Conservation (phyloP, 176 grass and related monocot species). For the Cenchrus fungigraminus region DNA sequence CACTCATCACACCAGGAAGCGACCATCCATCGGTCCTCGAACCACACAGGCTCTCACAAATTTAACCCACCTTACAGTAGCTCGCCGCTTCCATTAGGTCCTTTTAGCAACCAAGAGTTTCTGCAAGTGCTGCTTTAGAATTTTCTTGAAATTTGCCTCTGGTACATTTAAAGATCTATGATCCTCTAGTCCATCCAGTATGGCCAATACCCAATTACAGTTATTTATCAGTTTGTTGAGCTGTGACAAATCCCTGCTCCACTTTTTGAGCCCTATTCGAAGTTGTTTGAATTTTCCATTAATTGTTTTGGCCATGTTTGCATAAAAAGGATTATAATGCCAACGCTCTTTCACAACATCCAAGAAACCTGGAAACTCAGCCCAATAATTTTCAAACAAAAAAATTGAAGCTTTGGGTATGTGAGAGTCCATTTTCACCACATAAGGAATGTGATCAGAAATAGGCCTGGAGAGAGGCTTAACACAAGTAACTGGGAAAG, state of each 20-base stretch:
- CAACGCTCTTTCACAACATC: not conserved
- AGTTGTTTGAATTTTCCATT: not conserved
- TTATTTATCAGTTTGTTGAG: not conserved
- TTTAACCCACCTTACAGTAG: not conserved
- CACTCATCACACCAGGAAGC: too few relatives aligned
- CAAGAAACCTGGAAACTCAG: not conserved
- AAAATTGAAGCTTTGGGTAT: not conserved
- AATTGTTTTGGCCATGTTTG: not conserved
- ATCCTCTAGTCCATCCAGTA: not conserved
- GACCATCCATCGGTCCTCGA: too few relatives aligned
- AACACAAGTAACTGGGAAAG: too few relatives aligned
- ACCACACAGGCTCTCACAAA: too few relatives aligned
- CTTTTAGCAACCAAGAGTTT: not conserved
- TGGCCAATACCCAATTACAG: rapidly evolving
- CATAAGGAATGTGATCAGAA: not conserved
- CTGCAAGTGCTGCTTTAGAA: rapidly evolving
- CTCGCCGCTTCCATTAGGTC: not conserved
- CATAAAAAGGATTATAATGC: not conserved
- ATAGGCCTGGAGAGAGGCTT: too few relatives aligned
- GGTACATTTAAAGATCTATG: not conserved
- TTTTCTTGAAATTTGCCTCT: not conserved
- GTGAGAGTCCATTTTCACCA: rapidly evolving
- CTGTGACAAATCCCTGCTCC: not conserved
- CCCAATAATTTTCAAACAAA: not conserved
- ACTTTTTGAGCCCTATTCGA: rapidly evolving